phyloP scores from a whole-genome alignment of 805 yeast species.

The Ogataea corticis region DNA sequence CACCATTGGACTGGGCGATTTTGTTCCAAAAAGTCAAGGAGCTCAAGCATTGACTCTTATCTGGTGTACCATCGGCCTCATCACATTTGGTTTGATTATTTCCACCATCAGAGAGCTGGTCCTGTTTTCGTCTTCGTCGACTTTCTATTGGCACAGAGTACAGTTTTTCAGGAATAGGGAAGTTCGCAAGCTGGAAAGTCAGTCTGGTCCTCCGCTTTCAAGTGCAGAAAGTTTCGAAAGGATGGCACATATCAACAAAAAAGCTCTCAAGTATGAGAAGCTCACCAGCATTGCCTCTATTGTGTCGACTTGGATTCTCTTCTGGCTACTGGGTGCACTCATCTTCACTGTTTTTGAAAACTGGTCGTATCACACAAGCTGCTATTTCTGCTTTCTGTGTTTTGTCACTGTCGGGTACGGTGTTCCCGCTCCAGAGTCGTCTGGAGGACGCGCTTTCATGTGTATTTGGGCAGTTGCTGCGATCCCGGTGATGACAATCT shows the following conservation, averaged over 20 bases:
- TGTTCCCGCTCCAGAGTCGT: slow-evolving; percentile 59
- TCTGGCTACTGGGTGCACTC: slow-evolving; percentile 75
- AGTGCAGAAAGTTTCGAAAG: slow-evolving; percentile 52
- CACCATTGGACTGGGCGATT: slow-evolving; percentile 83
- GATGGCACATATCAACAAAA: slow-evolving; percentile 53
- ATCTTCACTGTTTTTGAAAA: slow-evolving; percentile 59
- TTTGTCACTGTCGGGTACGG: slow-evolving; percentile 87
- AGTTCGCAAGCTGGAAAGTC: slow-evolving; percentile 23
- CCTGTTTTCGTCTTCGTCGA: slow-evolving; percentile 58
- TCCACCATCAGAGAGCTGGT: slow-evolving; percentile 69
- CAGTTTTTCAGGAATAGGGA: slow-evolving; percentile 49
- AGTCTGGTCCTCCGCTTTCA: slow-evolving; percentile 26
- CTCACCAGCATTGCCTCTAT: slow-evolving; percentile 41
- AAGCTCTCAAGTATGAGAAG: slow-evolving; percentile 41
- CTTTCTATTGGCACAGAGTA: slow-evolving; percentile 63
- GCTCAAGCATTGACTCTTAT: slow-evolving; percentile 60
- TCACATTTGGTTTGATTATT: slow-evolving; percentile 72
- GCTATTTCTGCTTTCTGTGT: slow-evolving; percentile 78
- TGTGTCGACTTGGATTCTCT: slow-evolving; percentile 46
- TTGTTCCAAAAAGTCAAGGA: slow-evolving; percentile 53
- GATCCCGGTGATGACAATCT: slow-evolving; percentile 82
- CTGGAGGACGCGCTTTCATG: slow-evolving; percentile 73
- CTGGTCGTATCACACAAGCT: slow-evolving; percentile 70
- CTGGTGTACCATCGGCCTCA: slow-evolving; percentile 68
- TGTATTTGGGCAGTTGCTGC: slow-evolving; percentile 81